Conservation (phyloP, 2,329 filamentous ascomycete genomes). For the Colletotrichum tropicicola region DNA sequence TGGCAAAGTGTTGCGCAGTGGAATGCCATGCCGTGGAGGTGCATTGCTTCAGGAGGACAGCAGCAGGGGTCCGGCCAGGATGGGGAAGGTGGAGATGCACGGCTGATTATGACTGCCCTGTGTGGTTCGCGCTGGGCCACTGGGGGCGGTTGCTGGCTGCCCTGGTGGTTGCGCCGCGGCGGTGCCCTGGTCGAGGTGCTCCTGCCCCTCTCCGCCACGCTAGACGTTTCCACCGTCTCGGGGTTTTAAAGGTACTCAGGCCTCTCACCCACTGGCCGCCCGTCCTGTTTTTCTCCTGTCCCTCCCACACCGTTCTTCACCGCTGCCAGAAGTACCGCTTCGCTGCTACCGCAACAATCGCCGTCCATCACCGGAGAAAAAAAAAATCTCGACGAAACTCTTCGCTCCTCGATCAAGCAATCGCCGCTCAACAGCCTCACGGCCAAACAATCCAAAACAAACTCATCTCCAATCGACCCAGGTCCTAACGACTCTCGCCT, state of each 20-base stretch:
- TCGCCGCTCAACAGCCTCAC: not conserved
- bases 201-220: conserved; percentile 17
- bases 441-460: not conserved
- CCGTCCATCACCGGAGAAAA: no score
- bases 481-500: no score
- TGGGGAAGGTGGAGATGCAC: conserved; percentile 10
- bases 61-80: not conserved
- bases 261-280: not conserved
- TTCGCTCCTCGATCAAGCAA: conserved; percentile 2
- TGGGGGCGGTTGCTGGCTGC: not conserved
- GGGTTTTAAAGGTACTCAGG: conserved; percentile 21
- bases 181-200: not conserved
- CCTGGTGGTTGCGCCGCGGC: not conserved
- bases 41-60: no score
- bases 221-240: conserved; percentile 18
- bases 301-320: conserved; percentile 24
- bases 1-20: conserved; percentile 7
- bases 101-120: not conserved
- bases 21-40: conserved; percentile 16
- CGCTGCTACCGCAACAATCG: conserved; percentile 10
- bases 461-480: no score
- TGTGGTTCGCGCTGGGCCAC: no score
- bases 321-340: conserved; percentile 14
- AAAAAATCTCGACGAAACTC: not conserved
- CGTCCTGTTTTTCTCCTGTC: not conserved